Conservation (phyloP, 2,329 filamentous ascomycete species). For the Fusarium clavum region DNA sequence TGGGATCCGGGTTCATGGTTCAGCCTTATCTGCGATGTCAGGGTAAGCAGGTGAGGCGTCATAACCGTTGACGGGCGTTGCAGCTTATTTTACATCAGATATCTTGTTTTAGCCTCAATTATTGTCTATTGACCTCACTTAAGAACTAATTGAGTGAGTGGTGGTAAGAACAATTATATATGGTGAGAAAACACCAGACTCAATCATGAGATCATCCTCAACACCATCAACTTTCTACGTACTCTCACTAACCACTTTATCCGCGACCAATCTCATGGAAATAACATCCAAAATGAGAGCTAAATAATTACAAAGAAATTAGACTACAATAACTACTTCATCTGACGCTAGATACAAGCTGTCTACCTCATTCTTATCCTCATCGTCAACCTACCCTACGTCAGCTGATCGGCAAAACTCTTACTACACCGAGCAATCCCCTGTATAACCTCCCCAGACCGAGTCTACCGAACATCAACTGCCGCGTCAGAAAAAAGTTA, state of each 20-base stretch:
- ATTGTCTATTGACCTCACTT: rapidly evolving
- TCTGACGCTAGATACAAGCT: background rate
- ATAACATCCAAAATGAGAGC: background rate
- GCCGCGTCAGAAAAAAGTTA: background rate
- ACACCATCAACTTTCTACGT: rapidly evolving
- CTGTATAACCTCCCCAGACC: background rate
- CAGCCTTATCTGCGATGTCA: background rate
- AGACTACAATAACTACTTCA: background rate
- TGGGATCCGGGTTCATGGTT: background rate
- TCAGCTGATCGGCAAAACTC: background rate
- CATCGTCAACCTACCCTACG: conserved; percentile 5
- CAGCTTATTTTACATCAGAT: background rate
- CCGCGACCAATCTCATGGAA: background rate
- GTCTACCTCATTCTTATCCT: background rate
- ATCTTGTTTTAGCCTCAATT: background rate
- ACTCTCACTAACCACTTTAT: background rate
- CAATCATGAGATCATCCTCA: rapidly evolving
- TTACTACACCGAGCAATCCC: background rate
- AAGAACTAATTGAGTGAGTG: background rate
- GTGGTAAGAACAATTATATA: rapidly evolving
- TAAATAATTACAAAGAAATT: background rate
- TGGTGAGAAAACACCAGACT: background rate
- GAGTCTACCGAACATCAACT: conserved; percentile 1
- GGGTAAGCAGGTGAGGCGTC: background rate
- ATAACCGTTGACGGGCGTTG: background rate